These are phyloP conservation scores for Candida coleopterorum DNA, from an alignment of 805 yeast species.

Conservation along the genomic window DNA sequence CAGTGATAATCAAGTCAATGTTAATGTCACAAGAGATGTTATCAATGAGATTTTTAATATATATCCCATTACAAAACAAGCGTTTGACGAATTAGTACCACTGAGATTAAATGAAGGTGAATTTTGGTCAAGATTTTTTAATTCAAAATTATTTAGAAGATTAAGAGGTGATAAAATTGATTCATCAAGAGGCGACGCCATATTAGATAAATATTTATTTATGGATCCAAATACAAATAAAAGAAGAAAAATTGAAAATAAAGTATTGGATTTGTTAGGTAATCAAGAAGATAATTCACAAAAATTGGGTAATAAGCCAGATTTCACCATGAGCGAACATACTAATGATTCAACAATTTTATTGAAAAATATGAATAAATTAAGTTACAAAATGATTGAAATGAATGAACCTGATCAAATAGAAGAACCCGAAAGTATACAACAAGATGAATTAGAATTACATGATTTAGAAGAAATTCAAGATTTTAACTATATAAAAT, in stretches of 20 bases:
- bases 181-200: conserved; percentile 76
- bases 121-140: conserved; percentile 94
- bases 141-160: conserved; percentile 81
- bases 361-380: conserved; percentile 81
- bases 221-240: conserved; percentile 51
- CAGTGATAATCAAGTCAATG: conserved; percentile 88
- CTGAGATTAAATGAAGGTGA: conserved; percentile 75
- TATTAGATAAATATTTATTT: conserved; percentile 78
- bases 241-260: conserved; percentile 43
- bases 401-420: conserved; percentile 6
- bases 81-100: conserved; percentile 89
- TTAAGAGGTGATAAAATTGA: conserved; percentile 81
- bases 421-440: conserved; percentile 1
- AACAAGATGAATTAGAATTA: conserved; percentile 27
- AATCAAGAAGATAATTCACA: conserved; percentile 79
- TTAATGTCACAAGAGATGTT: conserved; percentile 84
- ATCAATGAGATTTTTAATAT: conserved; percentile 87
- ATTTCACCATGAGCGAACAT: conserved; percentile 65
- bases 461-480: conserved; percentile 34
- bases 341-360: conserved; percentile 69
- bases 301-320: conserved; percentile 75
- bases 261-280: conserved; percentile 73
- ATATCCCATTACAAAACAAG: conserved; percentile 85
- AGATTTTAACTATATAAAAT: conserved; percentile 25
- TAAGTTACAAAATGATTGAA: conserved; percentile 73